Conservation (phyloP, 179 eudicot genomes). For the Spergularia azorica region DNA sequence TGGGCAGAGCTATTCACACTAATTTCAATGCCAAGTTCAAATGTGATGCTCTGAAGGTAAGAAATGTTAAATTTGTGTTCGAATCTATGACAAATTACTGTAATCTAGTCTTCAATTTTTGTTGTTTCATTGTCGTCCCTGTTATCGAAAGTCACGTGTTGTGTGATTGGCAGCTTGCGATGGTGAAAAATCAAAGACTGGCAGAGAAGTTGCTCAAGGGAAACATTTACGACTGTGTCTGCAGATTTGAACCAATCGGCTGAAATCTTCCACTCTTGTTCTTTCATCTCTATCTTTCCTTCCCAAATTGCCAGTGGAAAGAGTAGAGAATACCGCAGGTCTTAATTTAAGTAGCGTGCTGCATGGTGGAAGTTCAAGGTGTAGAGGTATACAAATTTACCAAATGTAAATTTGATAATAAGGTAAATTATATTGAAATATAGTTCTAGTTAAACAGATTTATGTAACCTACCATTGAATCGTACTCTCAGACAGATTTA, state of each 20-base stretch:
- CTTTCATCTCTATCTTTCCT: too few relatives aligned
- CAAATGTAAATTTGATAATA: too few relatives aligned
- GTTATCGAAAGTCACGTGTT: neutral
- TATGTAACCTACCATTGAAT: too few relatives aligned
- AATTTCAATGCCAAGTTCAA: constrained; percentile 80
- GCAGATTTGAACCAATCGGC: constrained; percentile 78
- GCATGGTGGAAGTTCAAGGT: too few relatives aligned
- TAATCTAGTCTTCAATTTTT: neutral
- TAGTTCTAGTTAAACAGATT: too few relatives aligned
- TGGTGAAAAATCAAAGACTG: constrained; percentile 98
- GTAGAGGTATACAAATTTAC: too few relatives aligned
- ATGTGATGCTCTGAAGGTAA: constrained; percentile 95
- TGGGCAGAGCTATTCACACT: constrained; percentile 94
- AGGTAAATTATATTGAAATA: neutral
- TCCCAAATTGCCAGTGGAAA: too few relatives aligned
- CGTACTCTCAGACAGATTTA: too few relatives aligned
- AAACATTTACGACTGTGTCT: constrained; percentile 87
- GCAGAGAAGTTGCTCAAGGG: constrained; percentile 91
- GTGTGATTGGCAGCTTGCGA: constrained; percentile 71
- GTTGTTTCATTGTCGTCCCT: neutral
- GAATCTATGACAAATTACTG: too few relatives aligned
- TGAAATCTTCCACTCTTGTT: neutral
- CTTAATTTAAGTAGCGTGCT: too few relatives aligned
- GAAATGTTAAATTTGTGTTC: neutral
- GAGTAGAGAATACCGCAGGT: too few relatives aligned